phyloP scores from a whole-genome alignment of 441 rosid species.

The Corymbia citriodora region DNA sequence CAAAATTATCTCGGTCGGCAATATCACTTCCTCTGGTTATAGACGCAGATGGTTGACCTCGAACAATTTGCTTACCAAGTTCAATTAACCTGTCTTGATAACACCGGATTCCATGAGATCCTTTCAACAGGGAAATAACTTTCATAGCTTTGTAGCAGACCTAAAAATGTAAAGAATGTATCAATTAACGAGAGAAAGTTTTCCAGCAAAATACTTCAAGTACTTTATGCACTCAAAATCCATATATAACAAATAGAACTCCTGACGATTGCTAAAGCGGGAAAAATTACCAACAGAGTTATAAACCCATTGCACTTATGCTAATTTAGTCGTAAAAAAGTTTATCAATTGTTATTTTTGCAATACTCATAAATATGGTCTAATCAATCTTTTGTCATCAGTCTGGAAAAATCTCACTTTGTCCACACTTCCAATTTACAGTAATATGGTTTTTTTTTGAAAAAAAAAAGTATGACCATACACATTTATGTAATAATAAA shows the following conservation, averaged over 20 bases:
- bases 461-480: too few relatives aligned
- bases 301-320: too few relatives aligned
- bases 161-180: background rate
- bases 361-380: background rate
- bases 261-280: background rate
- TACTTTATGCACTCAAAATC: background rate
- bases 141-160: rapidly evolving
- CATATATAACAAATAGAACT: background rate
- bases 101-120: background rate
- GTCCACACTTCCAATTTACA: too few relatives aligned
- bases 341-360: background rate
- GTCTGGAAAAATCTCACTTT: too few relatives aligned
- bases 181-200: background rate
- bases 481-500: too few relatives aligned
- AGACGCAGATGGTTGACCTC: background rate
- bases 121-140: background rate
- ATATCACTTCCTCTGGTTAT: background rate
- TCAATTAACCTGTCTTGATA: background rate
- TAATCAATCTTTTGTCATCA: too few relatives aligned
- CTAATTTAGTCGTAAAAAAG: too few relatives aligned
- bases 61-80: background rate
- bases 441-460: too few relatives aligned
- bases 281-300: too few relatives aligned
- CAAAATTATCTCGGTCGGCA: background rate
- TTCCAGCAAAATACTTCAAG: background rate